Conservation (phyloP, 768 basidiomycete genomes). For the Pleurotus eryngii region DNA sequence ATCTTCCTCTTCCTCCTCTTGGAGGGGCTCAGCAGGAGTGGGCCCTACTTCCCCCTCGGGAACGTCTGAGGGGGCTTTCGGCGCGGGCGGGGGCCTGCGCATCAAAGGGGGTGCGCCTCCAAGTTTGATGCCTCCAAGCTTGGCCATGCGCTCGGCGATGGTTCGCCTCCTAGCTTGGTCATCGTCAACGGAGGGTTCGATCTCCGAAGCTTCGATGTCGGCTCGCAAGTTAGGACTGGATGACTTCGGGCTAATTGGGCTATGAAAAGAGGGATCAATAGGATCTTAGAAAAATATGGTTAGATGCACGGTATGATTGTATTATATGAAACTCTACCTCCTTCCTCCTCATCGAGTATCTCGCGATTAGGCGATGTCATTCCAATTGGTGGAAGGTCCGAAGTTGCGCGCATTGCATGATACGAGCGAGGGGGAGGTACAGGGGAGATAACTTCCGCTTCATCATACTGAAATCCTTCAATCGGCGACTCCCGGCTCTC, state of each 20-base stretch:
- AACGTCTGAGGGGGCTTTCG: conserved; percentile 13
- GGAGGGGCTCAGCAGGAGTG: conserved; percentile 5
- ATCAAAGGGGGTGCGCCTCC: conserved; percentile 57
- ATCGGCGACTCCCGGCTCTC: not conserved
- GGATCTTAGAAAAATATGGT: conserved; percentile 44
- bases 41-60: conserved; percentile 19
- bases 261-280: conserved; percentile 63
- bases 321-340: conserved; percentile 39
- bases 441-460: conserved; percentile 12
- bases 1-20: conserved; percentile 51
- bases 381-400: conserved; percentile 20
- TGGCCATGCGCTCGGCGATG: conserved; percentile 95
- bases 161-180: conserved; percentile 59
- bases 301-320: not conserved
- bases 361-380: conserved; percentile 29
- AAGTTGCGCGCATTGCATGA: not conserved
- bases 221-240: conserved; percentile 25
- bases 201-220: conserved; percentile 4
- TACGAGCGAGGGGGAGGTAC: conserved; percentile 7
- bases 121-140: conserved; percentile 81
- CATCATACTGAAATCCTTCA: conserved; percentile 4
- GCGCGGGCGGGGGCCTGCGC: conserved; percentile 33
- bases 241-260: conserved; percentile 37
- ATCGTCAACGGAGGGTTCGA: conserved; percentile 32
- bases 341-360: conserved; percentile 60